phyloP scores from a whole-genome alignment of 2,329 filamentous ascomycete genomes.

The Calonectria pauciramosa region DNA sequence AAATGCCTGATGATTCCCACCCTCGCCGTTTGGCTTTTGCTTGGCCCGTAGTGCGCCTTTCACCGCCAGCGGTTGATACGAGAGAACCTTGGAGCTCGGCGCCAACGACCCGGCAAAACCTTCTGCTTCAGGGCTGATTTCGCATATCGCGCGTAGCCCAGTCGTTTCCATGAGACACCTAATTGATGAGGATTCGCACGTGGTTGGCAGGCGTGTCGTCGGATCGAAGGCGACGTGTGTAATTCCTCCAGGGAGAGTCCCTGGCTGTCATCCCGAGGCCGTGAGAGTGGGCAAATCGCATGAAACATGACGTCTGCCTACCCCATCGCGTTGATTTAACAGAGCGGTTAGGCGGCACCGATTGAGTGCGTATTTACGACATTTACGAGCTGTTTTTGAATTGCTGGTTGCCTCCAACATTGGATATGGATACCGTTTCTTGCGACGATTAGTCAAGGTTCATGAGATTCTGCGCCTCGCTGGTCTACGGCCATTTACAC shows the following conservation, averaged over 20 bases:
- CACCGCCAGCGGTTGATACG: not conserved
- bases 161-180: not conserved
- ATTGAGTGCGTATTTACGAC: no score
- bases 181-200: not conserved
- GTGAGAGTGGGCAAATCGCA: not conserved
- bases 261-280: not conserved
- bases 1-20: not conserved
- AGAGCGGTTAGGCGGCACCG: no score
- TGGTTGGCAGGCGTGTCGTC: not conserved
- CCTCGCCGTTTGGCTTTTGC: not conserved
- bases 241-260: not conserved
- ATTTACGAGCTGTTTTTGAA: not conserved
- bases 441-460: not conserved
- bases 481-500: not conserved
- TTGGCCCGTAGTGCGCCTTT: not conserved
- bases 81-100: not conserved
- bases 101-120: not conserved
- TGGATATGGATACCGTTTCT: no score
- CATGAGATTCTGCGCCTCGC: not conserved
- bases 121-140: not conserved
- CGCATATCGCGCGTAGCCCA: constrained; percentile 3
- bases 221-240: not conserved
- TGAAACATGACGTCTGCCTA: not conserved
- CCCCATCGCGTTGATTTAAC: not conserved
- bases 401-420: not conserved